phyloP scores from a whole-genome alignment of 768 basidiomycete genomes.

The Leccinum barrowsii region DNA sequence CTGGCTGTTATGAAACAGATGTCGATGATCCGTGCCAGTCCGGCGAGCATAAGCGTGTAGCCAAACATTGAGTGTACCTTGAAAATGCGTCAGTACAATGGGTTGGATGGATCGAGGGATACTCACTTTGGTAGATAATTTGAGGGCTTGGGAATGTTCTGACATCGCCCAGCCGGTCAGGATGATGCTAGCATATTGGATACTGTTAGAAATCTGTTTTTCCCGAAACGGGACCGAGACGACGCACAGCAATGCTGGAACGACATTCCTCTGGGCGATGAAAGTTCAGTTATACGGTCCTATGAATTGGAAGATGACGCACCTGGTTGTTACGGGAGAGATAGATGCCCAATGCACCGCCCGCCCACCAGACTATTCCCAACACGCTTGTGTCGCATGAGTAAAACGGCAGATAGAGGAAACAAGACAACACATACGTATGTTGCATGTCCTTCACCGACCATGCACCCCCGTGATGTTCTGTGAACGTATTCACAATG shows the following conservation, averaged over 20 bases:
- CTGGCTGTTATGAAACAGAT: slow-evolving; percentile 67
- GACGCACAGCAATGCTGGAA: slow-evolving; percentile 78
- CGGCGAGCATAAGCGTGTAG: slow-evolving; percentile 81
- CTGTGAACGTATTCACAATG: slow-evolving; percentile 87
- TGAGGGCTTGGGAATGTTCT: slow-evolving; percentile 79
- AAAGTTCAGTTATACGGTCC: not conserved
- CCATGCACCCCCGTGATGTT: slow-evolving; percentile 80
- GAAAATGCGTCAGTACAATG: not conserved
- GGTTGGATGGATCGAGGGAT: not conserved
- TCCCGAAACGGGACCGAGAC: not conserved
- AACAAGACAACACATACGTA: slow-evolving; percentile 51
- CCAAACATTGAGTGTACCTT: slow-evolving; percentile 85
- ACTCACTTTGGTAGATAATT: slow-evolving; percentile 75
- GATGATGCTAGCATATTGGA: slow-evolving; percentile 53
- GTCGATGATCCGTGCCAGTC: slow-evolving; percentile 74
- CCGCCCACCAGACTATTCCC: slow-evolving; percentile 69
- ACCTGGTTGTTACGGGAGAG: slow-evolving; percentile 77
- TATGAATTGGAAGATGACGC: slow-evolving; percentile 13
- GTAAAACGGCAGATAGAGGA: not conserved
- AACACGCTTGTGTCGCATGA: slow-evolving; percentile 47
- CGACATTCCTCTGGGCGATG: slow-evolving; percentile 58
- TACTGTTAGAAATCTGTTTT: not conserved
- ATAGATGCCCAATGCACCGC: slow-evolving; percentile 85
- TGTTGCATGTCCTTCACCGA: slow-evolving; percentile 94
- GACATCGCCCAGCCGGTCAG: slow-evolving; percentile 96